Evolutionary conservation across 1,284 basidiomycete species (phyloP).

Genomic region (Sanghuangporus sanghuang): DNA sequence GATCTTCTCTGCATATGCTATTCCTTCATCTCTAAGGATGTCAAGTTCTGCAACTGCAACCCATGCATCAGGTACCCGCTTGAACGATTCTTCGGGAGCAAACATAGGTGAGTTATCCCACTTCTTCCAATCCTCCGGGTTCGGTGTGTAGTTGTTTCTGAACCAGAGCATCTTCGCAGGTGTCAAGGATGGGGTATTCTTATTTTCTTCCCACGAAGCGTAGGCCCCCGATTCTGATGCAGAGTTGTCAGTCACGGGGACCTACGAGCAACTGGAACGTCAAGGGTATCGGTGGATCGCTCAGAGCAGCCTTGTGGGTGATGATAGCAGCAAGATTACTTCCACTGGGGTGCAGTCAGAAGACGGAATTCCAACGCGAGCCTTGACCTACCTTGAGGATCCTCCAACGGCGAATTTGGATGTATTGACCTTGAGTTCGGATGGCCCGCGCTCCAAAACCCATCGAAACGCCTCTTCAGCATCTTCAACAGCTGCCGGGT

Average conservation of each 20-base stretch:
- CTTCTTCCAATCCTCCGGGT: constrained; percentile 49
- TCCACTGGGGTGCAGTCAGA: constrained; percentile 38
- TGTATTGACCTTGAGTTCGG: constrained; percentile 36
- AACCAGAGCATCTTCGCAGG: constrained; percentile 72
- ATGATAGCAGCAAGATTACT: constrained; percentile 68
- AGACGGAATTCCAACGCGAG: background rate
- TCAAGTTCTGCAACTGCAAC: constrained; percentile 64
- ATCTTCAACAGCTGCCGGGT: constrained; percentile 73
- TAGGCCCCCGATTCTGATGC: constrained; percentile 39
- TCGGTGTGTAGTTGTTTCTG: constrained; percentile 60
- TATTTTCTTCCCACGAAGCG: constrained; percentile 54
- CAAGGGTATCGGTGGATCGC: constrained; percentile 48
- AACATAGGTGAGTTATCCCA: constrained; percentile 70
- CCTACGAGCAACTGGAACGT: constrained; percentile 62
- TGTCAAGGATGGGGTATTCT: constrained; percentile 52
- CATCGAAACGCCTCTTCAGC: constrained; percentile 63
- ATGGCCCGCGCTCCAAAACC: constrained; percentile 42
- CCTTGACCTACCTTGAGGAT: constrained; percentile 52
- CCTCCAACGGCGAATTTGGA: constrained; percentile 54
- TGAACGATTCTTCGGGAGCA: constrained; percentile 51
- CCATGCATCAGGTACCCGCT: constrained; percentile 51
- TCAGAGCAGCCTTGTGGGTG: constrained; percentile 54
- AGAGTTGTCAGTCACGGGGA: constrained; percentile 71
- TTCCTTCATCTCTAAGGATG: constrained; percentile 62
- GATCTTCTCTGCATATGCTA: constrained; percentile 60